Evolutionary conservation across 768 basidiomycete species (phyloP).

Genomic region (Leccinum sublutescens): DNA sequence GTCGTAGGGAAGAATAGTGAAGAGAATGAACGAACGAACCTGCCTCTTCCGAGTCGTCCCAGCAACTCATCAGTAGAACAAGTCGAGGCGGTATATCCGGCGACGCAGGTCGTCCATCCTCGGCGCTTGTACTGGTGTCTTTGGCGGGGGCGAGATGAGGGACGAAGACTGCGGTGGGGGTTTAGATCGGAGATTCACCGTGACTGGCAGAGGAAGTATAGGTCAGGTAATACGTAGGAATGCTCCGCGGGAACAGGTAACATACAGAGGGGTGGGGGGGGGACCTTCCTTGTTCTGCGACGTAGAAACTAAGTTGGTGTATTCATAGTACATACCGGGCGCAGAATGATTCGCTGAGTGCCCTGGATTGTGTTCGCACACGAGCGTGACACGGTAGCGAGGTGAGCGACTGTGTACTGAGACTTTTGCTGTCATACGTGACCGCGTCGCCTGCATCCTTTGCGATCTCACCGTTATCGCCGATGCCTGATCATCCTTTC

Average conservation of each 20-base stretch:
- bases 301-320: no score
- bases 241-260: no score
- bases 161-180: conserved; percentile 18
- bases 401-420: conserved; percentile 32
- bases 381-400: no score
- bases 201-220: conserved; percentile 31
- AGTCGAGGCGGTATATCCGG: conserved; percentile 32
- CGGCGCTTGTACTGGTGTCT: conserved; percentile 8
- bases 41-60: no score
- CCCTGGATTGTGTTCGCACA: no score
- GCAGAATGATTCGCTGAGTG: no score
- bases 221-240: conserved; percentile 29
- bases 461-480: conserved; percentile 12
- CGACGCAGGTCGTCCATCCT: conserved; percentile 25
- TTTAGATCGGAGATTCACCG: conserved; percentile 20
- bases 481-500: conserved; percentile 30
- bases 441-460: conserved; percentile 40
- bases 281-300: no score
- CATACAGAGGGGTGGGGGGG: no score
- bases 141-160: conserved; percentile 14
- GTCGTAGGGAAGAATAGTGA: no score
- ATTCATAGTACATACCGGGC: no score
- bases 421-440: conserved; percentile 66
- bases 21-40: no score
- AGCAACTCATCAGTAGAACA: conserved; percentile 18